Evolutionary conservation across 768 basidiomycete genomes (phyloP).

Genomic region (Tricholoma terreum): DNA sequence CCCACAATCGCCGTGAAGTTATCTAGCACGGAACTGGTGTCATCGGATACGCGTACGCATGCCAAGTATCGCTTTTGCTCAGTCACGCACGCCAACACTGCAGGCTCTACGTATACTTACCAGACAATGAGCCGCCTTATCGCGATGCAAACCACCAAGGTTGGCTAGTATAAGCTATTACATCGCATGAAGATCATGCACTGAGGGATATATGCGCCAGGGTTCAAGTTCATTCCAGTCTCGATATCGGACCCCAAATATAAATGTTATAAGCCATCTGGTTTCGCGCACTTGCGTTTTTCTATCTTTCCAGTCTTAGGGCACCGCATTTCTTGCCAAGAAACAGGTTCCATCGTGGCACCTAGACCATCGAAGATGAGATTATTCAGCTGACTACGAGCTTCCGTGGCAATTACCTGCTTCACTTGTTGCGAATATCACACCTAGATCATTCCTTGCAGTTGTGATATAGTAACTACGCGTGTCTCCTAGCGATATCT

Average conservation of each 20-base stretch:
- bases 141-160: too few species aligned
- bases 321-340: slow-evolving; percentile 91
- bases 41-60: too few species aligned
- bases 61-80: too few species aligned
- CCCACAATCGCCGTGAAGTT: too few species aligned
- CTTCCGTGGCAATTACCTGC: slow-evolving; percentile 49
- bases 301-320: slow-evolving; percentile 77
- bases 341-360: slow-evolving; percentile 79
- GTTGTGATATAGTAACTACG: slow-evolving; percentile 92
- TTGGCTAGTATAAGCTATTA: too few species aligned
- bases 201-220: too few species aligned
- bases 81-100: too few species aligned
- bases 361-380: slow-evolving; percentile 38
- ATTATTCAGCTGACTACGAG: background rate
- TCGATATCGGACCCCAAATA: background rate
- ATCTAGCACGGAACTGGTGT: too few species aligned
- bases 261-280: slow-evolving; percentile 51
- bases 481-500: slow-evolving; percentile 92
- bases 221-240: too few species aligned
- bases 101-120: too few species aligned
- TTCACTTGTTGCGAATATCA: slow-evolving; percentile 88
- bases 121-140: too few species aligned
- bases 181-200: too few species aligned
- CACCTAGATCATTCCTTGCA: slow-evolving; percentile 85
- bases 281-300: slow-evolving; percentile 85